Conservation (phyloP, 805 yeast genomes). For the Jamesozyma rosinii region DNA sequence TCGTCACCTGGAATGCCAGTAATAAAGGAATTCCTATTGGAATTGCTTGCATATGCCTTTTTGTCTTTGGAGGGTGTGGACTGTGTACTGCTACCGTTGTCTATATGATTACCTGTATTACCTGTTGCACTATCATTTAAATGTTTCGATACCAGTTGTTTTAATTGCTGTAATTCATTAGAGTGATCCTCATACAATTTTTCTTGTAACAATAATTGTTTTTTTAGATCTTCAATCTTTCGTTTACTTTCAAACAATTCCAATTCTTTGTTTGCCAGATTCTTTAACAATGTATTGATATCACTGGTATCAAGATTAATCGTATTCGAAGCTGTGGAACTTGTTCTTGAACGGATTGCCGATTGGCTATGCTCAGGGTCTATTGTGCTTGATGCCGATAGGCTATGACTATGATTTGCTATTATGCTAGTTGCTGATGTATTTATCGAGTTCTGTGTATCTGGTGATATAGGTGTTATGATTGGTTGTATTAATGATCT, state of each 20-base stretch:
- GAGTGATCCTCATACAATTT: constrained; percentile 38
- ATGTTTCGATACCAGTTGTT: constrained; percentile 27
- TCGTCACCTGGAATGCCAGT: background rate
- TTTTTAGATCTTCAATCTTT: constrained; percentile 40
- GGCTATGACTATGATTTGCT: background rate
- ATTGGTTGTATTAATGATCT: constrained; percentile 25
- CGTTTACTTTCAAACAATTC: constrained; percentile 56
- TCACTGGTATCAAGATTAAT: constrained; percentile 21
- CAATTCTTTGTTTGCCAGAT: constrained; percentile 61
- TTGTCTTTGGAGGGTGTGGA: background rate
- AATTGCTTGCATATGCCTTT: background rate
- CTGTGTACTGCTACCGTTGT: background rate
- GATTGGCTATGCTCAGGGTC: constrained; percentile 3
- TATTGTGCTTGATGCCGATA: background rate
- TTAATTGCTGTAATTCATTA: constrained; percentile 28
- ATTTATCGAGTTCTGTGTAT: background rate
- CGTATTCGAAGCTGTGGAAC: constrained; percentile 9
- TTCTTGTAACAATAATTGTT: constrained; percentile 40
- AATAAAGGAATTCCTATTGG: background rate
- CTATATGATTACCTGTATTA: background rate
- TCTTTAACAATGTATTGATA: constrained; percentile 47
- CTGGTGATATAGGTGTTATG: constrained; percentile 13
- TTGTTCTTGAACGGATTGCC: constrained; percentile 15
- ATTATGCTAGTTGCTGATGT: background rate
- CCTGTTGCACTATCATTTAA: constrained; percentile 6